Percentiles rank a stretch among this genome's conserved stretches.
These are phyloP conservation scores for Cercospora zeina DNA, from an alignment of 2,329 filamentous ascomycete species.

Conservation along the genomic window DNA sequence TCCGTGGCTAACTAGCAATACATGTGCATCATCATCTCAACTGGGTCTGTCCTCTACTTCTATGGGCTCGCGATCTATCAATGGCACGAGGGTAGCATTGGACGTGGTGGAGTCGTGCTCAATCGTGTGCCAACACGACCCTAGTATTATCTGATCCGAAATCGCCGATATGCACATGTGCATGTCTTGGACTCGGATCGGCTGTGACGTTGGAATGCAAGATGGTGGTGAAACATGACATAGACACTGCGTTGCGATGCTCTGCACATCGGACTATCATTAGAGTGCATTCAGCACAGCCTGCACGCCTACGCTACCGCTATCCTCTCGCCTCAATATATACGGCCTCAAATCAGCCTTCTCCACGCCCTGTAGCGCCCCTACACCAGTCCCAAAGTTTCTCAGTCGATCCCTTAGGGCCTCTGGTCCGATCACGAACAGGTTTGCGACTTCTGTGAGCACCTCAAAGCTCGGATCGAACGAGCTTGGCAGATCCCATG, in stretches of 20 bases:
- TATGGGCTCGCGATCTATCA: not conserved
- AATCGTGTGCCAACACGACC: slow-evolving; percentile 5
- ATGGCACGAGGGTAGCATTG: not conserved
- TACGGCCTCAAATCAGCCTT: slow-evolving; percentile 71
- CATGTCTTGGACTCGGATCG: not conserved
- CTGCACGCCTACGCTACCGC: slow-evolving; percentile 76
- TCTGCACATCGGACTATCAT: not conserved
- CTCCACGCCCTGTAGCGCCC: slow-evolving; percentile 45
- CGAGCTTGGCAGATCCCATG: slow-evolving; percentile 68
- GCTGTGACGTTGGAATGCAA: not conserved
- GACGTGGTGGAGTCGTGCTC: not conserved
- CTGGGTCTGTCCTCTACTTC: not conserved
- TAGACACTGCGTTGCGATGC: not conserved
- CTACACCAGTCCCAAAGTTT: slow-evolving; percentile 43
- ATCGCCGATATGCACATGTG: slow-evolving; percentile 4
- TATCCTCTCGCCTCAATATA: slow-evolving; percentile 82
- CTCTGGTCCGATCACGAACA: slow-evolving; percentile 83
- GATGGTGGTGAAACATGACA: not conserved
- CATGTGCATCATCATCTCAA: not conserved
- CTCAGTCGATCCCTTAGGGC: slow-evolving; percentile 54
- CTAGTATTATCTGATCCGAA: slow-evolving; percentile 17
- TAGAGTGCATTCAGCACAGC: slow-evolving; percentile 63
- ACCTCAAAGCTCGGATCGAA: slow-evolving; percentile 68
- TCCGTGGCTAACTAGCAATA: not conserved
- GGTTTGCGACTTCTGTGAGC: slow-evolving; percentile 85